Evolutionary conservation across 2,329 filamentous ascomycete species (phyloP).

Genomic region (Ophiostoma montium): DNA sequence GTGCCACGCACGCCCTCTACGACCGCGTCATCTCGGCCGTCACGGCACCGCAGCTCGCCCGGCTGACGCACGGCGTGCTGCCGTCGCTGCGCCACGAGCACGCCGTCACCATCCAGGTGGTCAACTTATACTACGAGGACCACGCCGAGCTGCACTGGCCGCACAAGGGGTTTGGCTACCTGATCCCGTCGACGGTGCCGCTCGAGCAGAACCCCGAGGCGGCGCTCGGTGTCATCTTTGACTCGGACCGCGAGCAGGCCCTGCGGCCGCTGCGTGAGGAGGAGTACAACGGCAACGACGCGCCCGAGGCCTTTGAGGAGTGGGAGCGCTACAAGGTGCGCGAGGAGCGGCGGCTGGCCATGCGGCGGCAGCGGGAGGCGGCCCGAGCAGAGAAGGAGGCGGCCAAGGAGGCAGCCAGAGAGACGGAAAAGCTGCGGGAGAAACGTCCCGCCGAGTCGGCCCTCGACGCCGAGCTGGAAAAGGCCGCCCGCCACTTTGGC

Average conservation of each 20-base stretch:
- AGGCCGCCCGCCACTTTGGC: not conserved
- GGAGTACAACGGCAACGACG: not conserved
- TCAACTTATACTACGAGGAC: constrained; percentile 73
- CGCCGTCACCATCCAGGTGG: constrained; percentile 74
- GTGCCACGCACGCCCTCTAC: constrained; percentile 20
- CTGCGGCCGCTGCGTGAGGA: constrained; percentile 12
- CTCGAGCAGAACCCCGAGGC: constrained; percentile 20
- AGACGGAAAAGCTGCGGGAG: not conserved
- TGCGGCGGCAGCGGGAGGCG: not conserved
- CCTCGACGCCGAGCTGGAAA: not conserved
- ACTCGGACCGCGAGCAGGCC: constrained; percentile 44
- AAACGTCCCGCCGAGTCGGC: not conserved
- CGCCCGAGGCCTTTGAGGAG: not conserved
- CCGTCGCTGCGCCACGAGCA: constrained; percentile 38
- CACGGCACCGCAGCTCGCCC: constrained; percentile 25
- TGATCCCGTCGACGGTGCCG: constrained; percentile 56
- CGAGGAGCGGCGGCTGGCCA: not conserved
- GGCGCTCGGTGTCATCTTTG: constrained; percentile 77
- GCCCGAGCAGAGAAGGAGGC: not conserved
- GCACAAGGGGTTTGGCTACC: constrained; percentile 71
- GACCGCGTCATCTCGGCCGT: constrained; percentile 54
- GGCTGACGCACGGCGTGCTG: constrained; percentile 26
- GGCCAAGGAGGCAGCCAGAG: not conserved
- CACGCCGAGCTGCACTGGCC: constrained; percentile 42
- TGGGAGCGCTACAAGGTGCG: not conserved